Conservation (phyloP, 495 filamentous ascomycete genomes). For the Elasticomyces elasticus region DNA sequence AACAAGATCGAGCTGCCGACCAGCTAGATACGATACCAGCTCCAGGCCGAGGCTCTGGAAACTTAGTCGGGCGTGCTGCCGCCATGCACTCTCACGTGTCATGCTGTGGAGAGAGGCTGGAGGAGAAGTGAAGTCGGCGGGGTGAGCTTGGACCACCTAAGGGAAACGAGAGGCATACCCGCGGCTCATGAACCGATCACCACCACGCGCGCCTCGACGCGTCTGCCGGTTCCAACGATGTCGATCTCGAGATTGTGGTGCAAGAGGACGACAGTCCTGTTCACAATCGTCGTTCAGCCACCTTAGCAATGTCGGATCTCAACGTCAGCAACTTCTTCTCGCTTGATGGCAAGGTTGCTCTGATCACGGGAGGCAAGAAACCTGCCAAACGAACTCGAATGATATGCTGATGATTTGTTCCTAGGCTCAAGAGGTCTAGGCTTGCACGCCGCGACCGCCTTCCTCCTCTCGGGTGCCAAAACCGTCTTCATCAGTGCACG, state of each 20-base stretch:
- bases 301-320: constrained; percentile 27
- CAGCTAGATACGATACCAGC: neutral
- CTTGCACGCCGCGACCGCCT: constrained; percentile 36
- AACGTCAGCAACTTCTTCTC: constrained; percentile 32
- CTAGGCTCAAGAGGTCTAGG: constrained; percentile 34
- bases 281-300: too few relatives aligned
- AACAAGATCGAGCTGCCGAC: neutral
- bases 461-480: constrained; percentile 34
- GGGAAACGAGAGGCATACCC: neutral
- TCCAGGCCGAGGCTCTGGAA: neutral
- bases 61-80: neutral
- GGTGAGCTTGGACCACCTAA: neutral
- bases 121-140: neutral
- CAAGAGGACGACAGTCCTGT: neutral
- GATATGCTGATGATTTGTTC: neutral
- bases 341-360: constrained; percentile 36
- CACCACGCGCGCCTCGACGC: neutral
- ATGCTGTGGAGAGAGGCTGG: neutral
- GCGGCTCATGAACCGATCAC: neutral
- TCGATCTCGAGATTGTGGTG: constrained; percentile 4
- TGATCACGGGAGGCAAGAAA: constrained; percentile 35
- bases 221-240: neutral
- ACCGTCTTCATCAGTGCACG: constrained; percentile 36
- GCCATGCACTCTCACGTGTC: neutral
- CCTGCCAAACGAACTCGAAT: neutral